A percentile compares a stretch with the other conserved stretches of the same genome.
Evolutionary conservation across 768 basidiomycete species (phyloP).

Genomic region (Leccinellum luteum): DNA sequence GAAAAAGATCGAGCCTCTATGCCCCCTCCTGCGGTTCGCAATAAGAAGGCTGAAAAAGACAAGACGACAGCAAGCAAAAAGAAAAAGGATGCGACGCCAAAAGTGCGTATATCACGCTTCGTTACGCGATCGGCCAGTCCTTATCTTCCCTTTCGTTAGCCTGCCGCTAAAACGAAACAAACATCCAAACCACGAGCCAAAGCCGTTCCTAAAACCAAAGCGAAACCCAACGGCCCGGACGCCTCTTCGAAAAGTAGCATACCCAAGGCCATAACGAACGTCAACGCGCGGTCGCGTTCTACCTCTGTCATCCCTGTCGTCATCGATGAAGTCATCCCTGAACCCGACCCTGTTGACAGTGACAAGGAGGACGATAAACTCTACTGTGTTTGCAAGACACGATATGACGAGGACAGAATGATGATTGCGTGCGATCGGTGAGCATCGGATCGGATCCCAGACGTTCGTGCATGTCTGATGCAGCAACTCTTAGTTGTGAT

Average conservation of each 20-base stretch:
- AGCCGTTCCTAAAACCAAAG: constrained; percentile 29
- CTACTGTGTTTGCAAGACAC: constrained; percentile 87
- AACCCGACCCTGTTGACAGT: constrained; percentile 46
- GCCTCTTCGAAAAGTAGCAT: constrained; percentile 15
- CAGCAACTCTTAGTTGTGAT: constrained; percentile 62
- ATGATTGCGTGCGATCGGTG: constrained; percentile 96
- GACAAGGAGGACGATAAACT: constrained; percentile 52
- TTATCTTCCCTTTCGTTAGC: constrained; percentile 9
- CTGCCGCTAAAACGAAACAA: constrained; percentile 27
- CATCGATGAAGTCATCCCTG: constrained; percentile 43
- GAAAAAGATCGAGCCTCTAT: constrained; percentile 51
- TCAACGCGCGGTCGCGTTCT: constrained; percentile 59
- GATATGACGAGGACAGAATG: constrained; percentile 80
- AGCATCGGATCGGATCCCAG: constrained; percentile 24
- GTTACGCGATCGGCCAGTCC: background rate
- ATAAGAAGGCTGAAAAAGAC: constrained; percentile 28
- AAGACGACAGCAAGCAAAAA: constrained; percentile 35
- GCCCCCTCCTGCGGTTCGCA: constrained; percentile 45
- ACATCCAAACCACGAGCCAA: constrained; percentile 33
- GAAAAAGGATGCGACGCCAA: constrained; percentile 26
- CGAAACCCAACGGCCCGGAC: constrained; percentile 12
- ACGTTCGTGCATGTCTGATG: background rate
- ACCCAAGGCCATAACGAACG: constrained; percentile 24
- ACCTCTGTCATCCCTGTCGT: constrained; percentile 62
- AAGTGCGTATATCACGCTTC: constrained; percentile 14